Percentiles rank a stretch among this genome's conserved stretches.
Evolutionary conservation across 2,329 filamentous ascomycete genomes (phyloP).

Genomic region (Plenodomus biglobosus): DNA sequence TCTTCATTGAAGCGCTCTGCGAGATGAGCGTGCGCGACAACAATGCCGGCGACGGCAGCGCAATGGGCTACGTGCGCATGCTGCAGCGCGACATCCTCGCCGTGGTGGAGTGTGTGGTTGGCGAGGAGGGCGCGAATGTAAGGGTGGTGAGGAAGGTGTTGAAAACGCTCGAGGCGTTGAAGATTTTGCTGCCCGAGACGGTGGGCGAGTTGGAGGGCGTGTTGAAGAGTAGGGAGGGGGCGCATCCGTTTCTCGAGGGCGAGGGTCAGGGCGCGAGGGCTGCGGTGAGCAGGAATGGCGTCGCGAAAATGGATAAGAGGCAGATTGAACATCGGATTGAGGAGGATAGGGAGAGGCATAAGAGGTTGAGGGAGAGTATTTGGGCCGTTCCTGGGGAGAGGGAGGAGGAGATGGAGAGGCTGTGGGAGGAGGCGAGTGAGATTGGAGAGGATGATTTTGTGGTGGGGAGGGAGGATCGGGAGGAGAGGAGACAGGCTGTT

Average conservation of each 20-base stretch:
- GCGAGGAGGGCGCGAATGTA: conserved; percentile 84
- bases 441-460: conserved; percentile 84
- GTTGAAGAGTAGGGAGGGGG: conserved; percentile 73
- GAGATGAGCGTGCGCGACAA: conserved; percentile 78
- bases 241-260: conserved; percentile 27
- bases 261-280: background rate
- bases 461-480: conserved; percentile 71
- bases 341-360: conserved; percentile 93
- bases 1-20: conserved; percentile 94
- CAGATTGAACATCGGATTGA: conserved; percentile 96
- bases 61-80: conserved; percentile 85
- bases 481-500: conserved; percentile 55
- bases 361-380: conserved; percentile 84
- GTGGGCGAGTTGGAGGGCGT: conserved; percentile 80
- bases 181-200: conserved; percentile 71
- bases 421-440: conserved; percentile 87
- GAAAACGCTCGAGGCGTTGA: conserved; percentile 67
- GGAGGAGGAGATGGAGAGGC: conserved; percentile 68
- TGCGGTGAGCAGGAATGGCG: conserved; percentile 37
- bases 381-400: conserved; percentile 77
- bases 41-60: conserved; percentile 64
- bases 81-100: conserved; percentile 90
- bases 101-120: conserved; percentile 92
- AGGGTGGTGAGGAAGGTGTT: conserved; percentile 87
- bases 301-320: conserved; percentile 69